phyloP scores from a whole-genome alignment of 1,139 yeast species.

The Pichia sp. region DNA sequence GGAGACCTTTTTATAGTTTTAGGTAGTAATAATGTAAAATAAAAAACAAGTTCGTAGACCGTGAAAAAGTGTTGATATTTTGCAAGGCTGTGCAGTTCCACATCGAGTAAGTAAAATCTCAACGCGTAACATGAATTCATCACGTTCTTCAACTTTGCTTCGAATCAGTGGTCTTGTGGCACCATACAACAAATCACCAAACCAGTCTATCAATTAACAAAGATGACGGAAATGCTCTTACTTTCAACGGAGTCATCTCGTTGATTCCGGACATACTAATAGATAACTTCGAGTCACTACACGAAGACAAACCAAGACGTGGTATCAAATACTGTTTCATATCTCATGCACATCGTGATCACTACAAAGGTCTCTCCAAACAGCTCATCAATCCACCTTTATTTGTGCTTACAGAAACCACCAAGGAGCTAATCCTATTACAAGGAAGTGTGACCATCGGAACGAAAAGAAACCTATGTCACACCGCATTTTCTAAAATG shows the following conservation, averaged over 20 bases:
- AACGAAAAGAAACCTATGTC: neutral
- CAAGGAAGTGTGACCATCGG: neutral
- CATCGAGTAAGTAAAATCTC: no score
- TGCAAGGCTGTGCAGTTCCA: no score
- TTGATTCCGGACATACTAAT: slow-evolving; percentile 17
- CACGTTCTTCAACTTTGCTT: no score
- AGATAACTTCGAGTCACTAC: slow-evolving; percentile 16
- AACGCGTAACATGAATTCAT: no score
- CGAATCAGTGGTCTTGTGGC: no score
- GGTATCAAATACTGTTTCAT: slow-evolving; percentile 17
- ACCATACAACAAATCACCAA: no score
- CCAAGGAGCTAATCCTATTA: slow-evolving; percentile 7
- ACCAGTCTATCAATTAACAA: neutral
- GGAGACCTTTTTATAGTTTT: no score
- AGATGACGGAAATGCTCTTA: slow-evolving; percentile 6
- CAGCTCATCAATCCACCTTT: neutral
- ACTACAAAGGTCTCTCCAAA: slow-evolving; percentile 12
- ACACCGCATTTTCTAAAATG: neutral
- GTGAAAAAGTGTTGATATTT: no score
- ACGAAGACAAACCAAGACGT: neutral
- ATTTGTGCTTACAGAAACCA: slow-evolving; percentile 10
- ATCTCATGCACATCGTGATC: slow-evolving; percentile 23
- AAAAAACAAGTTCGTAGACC: no score
- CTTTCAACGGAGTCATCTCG: slow-evolving; percentile 18
- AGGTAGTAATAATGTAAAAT: no score